These are phyloP conservation scores for Lasiosphaeria hispida DNA, from an alignment of 495 filamentous ascomycete species.

Conservation along the genomic window DNA sequence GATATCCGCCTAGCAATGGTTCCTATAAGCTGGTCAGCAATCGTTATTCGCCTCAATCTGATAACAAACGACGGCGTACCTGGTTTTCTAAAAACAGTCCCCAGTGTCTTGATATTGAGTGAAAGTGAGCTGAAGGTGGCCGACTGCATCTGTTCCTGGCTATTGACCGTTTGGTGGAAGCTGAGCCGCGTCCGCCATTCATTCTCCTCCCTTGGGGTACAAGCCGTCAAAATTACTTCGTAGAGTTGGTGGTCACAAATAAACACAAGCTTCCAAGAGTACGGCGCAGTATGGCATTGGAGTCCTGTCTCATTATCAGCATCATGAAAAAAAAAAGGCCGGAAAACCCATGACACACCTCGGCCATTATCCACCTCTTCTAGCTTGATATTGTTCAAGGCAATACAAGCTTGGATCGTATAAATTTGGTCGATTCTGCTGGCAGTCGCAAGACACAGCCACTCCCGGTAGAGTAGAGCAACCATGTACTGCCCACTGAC, in stretches of 20 bases:
- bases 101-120: conserved; percentile 70
- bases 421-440: conserved; percentile 60
- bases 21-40: conserved; percentile 38
- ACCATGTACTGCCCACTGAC: conserved; percentile 79
- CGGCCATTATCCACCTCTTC: conserved; percentile 77
- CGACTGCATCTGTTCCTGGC: conserved; percentile 44
- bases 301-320: conserved; percentile 55
- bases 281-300: conserved; percentile 78
- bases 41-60: background rate
- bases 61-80: conserved; percentile 30
- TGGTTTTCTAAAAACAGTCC: conserved; percentile 67
- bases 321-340: background rate
- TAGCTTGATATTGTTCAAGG: conserved; percentile 65
- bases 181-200: conserved; percentile 65
- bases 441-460: conserved; percentile 72
- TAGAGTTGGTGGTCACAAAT: conserved; percentile 71
- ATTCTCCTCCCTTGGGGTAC: conserved; percentile 75
- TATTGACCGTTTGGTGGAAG: conserved; percentile 34
- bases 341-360: conserved; percentile 52
- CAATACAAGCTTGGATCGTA: conserved; percentile 71
- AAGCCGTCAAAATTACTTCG: conserved; percentile 86
- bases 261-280: conserved; percentile 94
- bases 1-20: conserved; percentile 75
- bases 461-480: conserved; percentile 79
- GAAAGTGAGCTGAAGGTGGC: conserved; percentile 57